phyloP scores from a whole-genome alignment of 2,329 filamentous ascomycete genomes.

The Ophiostoma sp. region DNA sequence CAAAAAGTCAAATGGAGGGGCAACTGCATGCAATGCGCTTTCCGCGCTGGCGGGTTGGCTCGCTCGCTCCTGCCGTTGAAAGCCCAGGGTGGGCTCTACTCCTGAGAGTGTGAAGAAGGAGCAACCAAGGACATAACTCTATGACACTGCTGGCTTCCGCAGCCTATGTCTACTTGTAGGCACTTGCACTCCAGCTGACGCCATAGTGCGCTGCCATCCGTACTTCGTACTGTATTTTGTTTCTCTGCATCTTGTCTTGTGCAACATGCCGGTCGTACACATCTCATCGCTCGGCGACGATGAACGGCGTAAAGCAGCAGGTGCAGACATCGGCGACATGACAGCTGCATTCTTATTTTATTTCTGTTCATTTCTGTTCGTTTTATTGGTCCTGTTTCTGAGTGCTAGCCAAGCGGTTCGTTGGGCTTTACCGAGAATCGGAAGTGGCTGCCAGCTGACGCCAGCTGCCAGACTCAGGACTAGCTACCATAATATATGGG shows the following conservation, averaged over 20 bases:
- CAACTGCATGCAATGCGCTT: conserved; percentile 3
- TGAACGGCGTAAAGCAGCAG: neutral
- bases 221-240: neutral
- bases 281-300: conserved; percentile 4
- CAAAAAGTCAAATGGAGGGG: conserved; percentile 5
- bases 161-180: neutral
- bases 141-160: neutral
- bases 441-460: neutral
- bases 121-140: neutral
- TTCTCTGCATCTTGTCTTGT: neutral
- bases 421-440: neutral
- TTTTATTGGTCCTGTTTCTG: neutral
- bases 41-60: conserved; percentile 8
- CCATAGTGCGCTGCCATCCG: neutral
- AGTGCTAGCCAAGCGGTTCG: neutral
- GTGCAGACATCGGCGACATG: neutral
- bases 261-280: neutral
- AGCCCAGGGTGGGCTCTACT: neutral
- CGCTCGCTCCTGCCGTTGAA: conserved; percentile 4
- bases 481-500: neutral
- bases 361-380: neutral
- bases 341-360: too few species aligned
- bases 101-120: conserved; percentile 6
- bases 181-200: neutral
- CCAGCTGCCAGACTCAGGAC: neutral